Conservation (phyloP, 2,329 filamentous ascomycete genomes). For the Colletotrichum cuscutae region DNA sequence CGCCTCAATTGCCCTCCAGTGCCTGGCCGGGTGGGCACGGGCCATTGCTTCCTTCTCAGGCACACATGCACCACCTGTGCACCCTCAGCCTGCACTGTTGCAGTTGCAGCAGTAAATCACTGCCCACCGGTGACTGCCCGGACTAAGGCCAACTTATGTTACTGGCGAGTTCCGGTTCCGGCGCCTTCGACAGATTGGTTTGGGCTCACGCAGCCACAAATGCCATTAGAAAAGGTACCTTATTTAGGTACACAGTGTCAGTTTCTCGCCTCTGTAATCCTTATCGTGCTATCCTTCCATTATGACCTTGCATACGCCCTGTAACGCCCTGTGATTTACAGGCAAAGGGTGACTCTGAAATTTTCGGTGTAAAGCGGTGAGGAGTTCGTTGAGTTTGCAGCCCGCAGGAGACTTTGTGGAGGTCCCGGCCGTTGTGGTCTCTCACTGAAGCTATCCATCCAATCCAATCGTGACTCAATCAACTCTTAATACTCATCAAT, state of each 20-base stretch:
- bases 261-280: background rate
- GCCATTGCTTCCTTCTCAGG: conserved; percentile 4
- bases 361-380: conserved; percentile 36
- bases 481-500: background rate
- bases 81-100: background rate
- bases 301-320: conserved; percentile 13
- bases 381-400: conserved; percentile 26
- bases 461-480: conserved; percentile 31
- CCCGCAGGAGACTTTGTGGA: conserved; percentile 10
- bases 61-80: background rate
- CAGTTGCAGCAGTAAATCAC: background rate
- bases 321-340: background rate
- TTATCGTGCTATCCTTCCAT: background rate
- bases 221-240: background rate
- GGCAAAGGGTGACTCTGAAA: conserved; percentile 15
- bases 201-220: conserved; percentile 16
- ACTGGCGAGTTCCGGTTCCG: conserved; percentile 24
- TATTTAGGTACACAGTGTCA: background rate
- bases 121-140: no score
- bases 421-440: conserved; percentile 6
- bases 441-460: conserved; percentile 22
- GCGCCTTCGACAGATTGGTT: conserved; percentile 19
- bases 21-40: conserved; percentile 28
- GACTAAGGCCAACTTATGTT: background rate
- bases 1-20: conserved; percentile 1